phyloP scores from a whole-genome alignment of 371 early-diverging fungal species.

The Modicella reniformis region DNA sequence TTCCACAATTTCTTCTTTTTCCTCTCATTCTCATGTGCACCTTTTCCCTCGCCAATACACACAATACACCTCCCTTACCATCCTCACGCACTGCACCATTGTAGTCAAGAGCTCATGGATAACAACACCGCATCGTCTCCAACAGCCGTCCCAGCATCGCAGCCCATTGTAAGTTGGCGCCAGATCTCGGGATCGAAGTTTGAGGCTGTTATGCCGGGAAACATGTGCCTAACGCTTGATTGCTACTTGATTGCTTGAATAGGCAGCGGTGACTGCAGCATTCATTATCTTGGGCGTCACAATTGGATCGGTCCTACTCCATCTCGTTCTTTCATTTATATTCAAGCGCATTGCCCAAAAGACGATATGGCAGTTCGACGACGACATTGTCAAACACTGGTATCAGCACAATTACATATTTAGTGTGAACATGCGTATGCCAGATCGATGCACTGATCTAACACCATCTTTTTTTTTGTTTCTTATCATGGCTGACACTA shows the following conservation, averaged over 20 bases:
- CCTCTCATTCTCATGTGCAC: not conserved
- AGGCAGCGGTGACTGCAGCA: conserved; percentile 44
- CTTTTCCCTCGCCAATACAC: not conserved
- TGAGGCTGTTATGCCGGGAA: too few relatives aligned
- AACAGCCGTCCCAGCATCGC: conserved; percentile 13
- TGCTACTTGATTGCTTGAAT: not conserved
- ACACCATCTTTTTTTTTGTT: not conserved
- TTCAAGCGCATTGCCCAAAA: conserved; percentile 43
- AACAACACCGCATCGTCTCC: conserved; percentile 1
- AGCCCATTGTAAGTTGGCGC: conserved; percentile 20
- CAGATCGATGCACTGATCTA: not conserved
- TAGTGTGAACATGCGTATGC: too few relatives aligned
- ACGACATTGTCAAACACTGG: conserved; percentile 55
- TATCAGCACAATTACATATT: conserved; percentile 16
- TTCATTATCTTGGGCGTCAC: conserved; percentile 52
- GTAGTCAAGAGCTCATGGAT: not conserved
- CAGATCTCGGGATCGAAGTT: too few relatives aligned
- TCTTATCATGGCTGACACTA: not conserved
- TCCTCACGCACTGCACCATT: not conserved
- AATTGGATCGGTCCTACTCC: conserved; percentile 43
- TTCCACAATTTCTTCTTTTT: not conserved
- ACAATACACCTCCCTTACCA: not conserved
- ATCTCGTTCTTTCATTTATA: conserved; percentile 40
- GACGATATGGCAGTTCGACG: conserved; percentile 54
- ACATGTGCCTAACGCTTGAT: not conserved